phyloP scores from a whole-genome alignment of 2,329 filamentous ascomycete species.

The Curvularia lunata region DNA sequence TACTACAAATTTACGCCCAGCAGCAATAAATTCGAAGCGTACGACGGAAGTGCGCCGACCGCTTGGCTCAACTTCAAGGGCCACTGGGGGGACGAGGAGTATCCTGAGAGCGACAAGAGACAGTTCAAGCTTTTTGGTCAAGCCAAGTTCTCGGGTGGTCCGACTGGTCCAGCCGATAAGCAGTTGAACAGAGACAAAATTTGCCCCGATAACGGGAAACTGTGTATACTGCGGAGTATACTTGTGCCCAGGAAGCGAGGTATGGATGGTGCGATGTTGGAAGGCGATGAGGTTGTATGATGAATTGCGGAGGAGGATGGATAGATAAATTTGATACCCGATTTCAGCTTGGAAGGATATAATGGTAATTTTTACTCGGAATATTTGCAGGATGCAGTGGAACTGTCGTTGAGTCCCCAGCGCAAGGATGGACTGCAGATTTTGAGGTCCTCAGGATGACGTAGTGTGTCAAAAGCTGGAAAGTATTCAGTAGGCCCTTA shows the following conservation, averaged over 20 bases:
- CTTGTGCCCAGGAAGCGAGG: constrained; percentile 38
- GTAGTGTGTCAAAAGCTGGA: neutral
- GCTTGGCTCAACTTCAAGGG: constrained; percentile 65
- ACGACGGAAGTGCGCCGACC: constrained; percentile 56
- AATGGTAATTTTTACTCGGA: neutral
- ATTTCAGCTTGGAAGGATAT: neutral
- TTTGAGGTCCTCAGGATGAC: neutral
- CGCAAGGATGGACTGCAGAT: neutral
- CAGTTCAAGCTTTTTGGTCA: constrained; percentile 55
- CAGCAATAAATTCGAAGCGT: constrained; percentile 55
- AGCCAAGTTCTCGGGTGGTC: constrained; percentile 62
- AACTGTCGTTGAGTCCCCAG: neutral
- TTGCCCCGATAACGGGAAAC: constrained; percentile 60
- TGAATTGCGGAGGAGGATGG: neutral
- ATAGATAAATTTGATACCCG: neutral
- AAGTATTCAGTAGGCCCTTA: neutral
- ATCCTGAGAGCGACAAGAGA: constrained; percentile 58
- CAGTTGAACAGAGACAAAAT: constrained; percentile 61
- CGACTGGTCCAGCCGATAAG: constrained; percentile 68
- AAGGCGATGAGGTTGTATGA: constrained; percentile 17
- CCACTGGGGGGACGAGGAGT: constrained; percentile 67
- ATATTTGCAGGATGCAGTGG: neutral
- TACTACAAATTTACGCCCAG: constrained; percentile 60
- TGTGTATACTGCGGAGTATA: constrained; percentile 55
- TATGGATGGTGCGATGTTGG: constrained; percentile 10